A percentile compares a stretch with the other conserved stretches of the same genome.
phyloP scores from a whole-genome alignment of 352 stramenopile species.

The Phytophthora sp. region DNA sequence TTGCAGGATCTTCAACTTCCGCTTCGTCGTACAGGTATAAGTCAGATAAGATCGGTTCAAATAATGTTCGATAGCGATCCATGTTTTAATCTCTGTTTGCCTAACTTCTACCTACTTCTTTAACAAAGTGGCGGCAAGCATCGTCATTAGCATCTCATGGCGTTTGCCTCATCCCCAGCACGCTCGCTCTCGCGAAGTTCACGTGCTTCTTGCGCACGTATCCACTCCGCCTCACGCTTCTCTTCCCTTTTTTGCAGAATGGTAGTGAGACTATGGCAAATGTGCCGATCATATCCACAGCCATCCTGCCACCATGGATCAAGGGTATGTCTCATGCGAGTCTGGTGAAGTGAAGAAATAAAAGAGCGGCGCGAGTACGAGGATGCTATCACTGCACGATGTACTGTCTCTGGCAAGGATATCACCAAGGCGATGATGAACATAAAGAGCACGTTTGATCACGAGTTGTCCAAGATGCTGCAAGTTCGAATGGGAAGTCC shows the following conservation, averaged over 20 bases:
- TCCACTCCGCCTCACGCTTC: too few species aligned
- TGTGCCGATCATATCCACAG: background rate
- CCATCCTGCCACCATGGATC: conserved; percentile 2
- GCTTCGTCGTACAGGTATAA: conserved; percentile 2
- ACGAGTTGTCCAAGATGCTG: background rate
- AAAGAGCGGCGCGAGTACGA: conserved; percentile 1
- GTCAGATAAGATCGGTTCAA: conserved; percentile 1
- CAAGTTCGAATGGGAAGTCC: background rate
- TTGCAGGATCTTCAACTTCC: conserved; percentile 5
- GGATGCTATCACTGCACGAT: background rate
- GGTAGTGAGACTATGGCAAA: background rate
- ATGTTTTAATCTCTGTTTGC: background rate
- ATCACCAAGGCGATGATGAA: background rate
- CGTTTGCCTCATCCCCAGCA: background rate
- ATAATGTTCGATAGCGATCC: background rate
- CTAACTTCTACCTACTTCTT: background rate
- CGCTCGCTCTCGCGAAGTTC: background rate
- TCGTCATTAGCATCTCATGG: too few species aligned
- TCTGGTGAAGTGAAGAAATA: background rate
- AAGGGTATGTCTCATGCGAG: conserved; percentile 8
- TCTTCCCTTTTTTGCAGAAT: too few species aligned
- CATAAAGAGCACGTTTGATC: conserved; percentile 2
- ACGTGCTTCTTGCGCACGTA: background rate
- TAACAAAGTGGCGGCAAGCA: background rate
- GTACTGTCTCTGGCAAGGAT: background rate